phyloP scores from a whole-genome alignment of 1,139 yeast genomes.

The Geotrichum reessii region DNA sequence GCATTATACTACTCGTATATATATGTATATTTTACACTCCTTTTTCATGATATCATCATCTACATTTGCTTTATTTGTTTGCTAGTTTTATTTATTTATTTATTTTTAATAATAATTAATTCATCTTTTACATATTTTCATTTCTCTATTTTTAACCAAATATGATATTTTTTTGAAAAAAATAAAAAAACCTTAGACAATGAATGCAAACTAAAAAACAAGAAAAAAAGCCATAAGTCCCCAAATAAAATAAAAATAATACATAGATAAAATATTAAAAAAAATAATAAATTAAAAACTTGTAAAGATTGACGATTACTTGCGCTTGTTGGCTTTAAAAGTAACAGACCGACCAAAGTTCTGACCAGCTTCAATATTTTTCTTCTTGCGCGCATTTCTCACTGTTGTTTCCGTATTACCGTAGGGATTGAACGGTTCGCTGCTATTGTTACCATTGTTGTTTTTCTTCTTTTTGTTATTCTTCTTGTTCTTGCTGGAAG shows the following conservation, averaged over 20 bases:
- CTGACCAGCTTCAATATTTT: not conserved
- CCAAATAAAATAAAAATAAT: not conserved
- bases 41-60: too few relatives aligned
- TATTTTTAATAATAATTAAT: too few relatives aligned
- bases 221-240: not conserved
- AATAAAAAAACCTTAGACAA: too few relatives aligned
- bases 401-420: not conserved
- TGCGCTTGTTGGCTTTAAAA: conserved; percentile 1
- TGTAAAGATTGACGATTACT: not conserved
- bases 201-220: not conserved
- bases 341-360: conserved; percentile 2
- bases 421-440: conserved; percentile 14
- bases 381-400: conserved; percentile 4
- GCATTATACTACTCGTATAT: too few relatives aligned
- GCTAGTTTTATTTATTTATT: too few relatives aligned
- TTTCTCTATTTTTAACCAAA: too few relatives aligned
- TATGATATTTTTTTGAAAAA: too few relatives aligned
- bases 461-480: conserved; percentile 3
- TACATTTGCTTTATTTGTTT: too few relatives aligned
- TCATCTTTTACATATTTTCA: too few relatives aligned
- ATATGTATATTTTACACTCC: too few relatives aligned
- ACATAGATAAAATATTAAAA: not conserved
- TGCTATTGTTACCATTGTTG: not conserved
- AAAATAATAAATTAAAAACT: not conserved
- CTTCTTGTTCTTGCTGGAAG: not conserved